phyloP scores from a whole-genome alignment of 148 eudicot species.

The Camellia lanceoleosa region DNA sequence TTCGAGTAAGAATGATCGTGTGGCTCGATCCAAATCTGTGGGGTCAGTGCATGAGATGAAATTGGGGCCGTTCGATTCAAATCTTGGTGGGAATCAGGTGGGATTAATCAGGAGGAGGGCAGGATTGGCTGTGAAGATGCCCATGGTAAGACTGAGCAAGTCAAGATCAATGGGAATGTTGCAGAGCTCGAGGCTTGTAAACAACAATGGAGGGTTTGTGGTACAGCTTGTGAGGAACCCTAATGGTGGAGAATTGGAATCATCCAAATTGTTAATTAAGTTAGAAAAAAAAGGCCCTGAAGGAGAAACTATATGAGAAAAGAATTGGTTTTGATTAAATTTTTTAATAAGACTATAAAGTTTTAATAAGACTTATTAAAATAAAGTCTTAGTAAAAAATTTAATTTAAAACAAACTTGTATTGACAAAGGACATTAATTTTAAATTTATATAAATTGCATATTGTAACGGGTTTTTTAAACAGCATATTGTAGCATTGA shows the following conservation, averaged over 20 bases:
- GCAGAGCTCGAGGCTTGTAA: slow-evolving; percentile 25
- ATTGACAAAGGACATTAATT: too few species aligned
- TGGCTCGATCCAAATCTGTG: slow-evolving; percentile 53
- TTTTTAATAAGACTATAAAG: too few species aligned
- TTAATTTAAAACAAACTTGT: too few species aligned
- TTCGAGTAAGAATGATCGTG: slow-evolving; percentile 11
- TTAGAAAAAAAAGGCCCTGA: slow-evolving; percentile 4
- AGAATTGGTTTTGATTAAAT: not conserved
- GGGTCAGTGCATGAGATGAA: slow-evolving; percentile 44
- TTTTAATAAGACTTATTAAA: too few species aligned
- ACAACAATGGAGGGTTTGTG: slow-evolving; percentile 12
- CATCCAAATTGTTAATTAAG: slow-evolving; percentile 41
- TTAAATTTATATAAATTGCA: too few species aligned
- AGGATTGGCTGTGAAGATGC: slow-evolving; percentile 47
- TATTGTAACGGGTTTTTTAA: too few species aligned
- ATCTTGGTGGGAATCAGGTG: not conserved
- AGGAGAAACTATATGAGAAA: too few species aligned
- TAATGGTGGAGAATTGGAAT: slow-evolving; percentile 33
- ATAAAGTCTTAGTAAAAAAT: too few species aligned
- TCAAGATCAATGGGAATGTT: slow-evolving; percentile 75
- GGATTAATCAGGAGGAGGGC: slow-evolving; percentile 12
- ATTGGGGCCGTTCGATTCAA: slow-evolving; percentile 23
- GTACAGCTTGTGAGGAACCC: slow-evolving; percentile 12
- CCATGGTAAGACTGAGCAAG: slow-evolving; percentile 47
- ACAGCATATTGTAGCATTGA: too few species aligned